Conservation (phyloP, 805 yeast genomes). For the Kregervanrija delftensis region DNA sequence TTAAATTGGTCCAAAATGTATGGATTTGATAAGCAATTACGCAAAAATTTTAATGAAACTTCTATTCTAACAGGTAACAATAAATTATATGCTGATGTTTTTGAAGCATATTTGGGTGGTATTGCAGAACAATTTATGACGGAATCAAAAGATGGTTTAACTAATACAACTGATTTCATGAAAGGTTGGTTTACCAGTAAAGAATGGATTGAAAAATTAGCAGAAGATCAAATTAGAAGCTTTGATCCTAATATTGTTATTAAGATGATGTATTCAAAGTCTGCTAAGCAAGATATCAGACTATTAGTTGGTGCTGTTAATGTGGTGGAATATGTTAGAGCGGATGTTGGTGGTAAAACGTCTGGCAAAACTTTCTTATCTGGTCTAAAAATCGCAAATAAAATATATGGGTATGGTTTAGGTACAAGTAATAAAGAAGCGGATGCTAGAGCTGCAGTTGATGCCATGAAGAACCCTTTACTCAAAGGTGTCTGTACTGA, state of each 20-base stretch:
- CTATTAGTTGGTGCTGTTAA: conserved; percentile 40
- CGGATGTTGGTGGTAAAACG: conserved; percentile 20
- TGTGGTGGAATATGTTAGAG: conserved; percentile 41
- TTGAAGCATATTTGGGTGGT: conserved; percentile 94
- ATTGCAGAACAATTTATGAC: conserved; percentile 35
- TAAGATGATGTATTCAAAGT: conserved; percentile 12
- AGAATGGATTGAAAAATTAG: conserved; percentile 48
- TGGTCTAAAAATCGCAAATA: conserved; percentile 57
- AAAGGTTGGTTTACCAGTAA: conserved; percentile 41
- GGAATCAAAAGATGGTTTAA: conserved; percentile 51
- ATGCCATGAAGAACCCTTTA: conserved; percentile 33
- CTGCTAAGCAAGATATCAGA: conserved; percentile 56
- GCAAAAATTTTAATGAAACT: conserved; percentile 34
- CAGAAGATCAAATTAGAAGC: conserved; percentile 26
- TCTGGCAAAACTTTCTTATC: conserved; percentile 20
- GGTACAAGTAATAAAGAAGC: conserved; percentile 71
- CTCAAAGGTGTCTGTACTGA: conserved; percentile 8
- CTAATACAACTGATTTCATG: conserved; percentile 18
- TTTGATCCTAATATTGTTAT: conserved; percentile 11
- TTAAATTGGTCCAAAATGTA: conserved; percentile 65
- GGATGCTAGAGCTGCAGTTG: conserved; percentile 76
- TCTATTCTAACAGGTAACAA: conserved; percentile 44
- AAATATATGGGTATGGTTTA: conserved; percentile 61
- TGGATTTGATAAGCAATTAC: conserved; percentile 53
- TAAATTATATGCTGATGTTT: conserved; percentile 80